phyloP scores from a whole-genome alignment of 805 yeast genomes.

The Sugiyamaella qingdaonensis region DNA sequence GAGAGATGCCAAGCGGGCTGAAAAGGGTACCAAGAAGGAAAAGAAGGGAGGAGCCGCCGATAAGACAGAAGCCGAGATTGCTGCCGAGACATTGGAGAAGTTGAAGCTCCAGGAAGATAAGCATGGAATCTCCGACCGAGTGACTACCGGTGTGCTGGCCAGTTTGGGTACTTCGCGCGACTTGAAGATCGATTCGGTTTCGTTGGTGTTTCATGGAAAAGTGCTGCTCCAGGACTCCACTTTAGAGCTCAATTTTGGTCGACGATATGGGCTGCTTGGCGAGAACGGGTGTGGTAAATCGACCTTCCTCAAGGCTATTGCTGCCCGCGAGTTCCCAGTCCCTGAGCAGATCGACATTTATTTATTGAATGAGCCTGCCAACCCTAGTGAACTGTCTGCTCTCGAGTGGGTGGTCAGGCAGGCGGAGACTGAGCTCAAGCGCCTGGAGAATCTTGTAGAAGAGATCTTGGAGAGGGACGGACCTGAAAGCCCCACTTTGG shows the following conservation, averaged over 20 bases:
- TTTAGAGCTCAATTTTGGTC: constrained; percentile 91
- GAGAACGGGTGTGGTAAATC: constrained; percentile 99
- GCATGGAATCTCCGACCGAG: constrained; percentile 94
- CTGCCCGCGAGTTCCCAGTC: constrained; percentile 93
- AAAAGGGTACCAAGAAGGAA: constrained; percentile 68
- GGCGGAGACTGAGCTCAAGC: constrained; percentile 88
- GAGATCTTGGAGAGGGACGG: constrained; percentile 85
- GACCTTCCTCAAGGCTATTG: constrained; percentile 86
- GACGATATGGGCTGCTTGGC: constrained; percentile 95
- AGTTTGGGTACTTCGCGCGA: constrained; percentile 89
- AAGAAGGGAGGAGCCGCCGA: constrained; percentile 44
- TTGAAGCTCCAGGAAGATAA: constrained; percentile 91
- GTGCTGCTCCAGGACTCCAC: constrained; percentile 89
- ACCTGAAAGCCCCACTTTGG: constrained; percentile 84
- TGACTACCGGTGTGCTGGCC: constrained; percentile 93
- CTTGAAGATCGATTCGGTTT: constrained; percentile 83
- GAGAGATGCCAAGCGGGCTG: constrained; percentile 95
- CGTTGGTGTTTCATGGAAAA: constrained; percentile 95
- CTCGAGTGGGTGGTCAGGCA: constrained; percentile 94
- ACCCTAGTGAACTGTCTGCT: constrained; percentile 85
- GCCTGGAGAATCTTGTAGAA: constrained; percentile 88
- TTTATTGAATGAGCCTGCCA: constrained; percentile 95
- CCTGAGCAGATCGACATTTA: constrained; percentile 91
- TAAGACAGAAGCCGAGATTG: constrained; percentile 38
- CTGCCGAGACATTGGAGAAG: constrained; percentile 73